phyloP scores from a whole-genome alignment of 1,139 yeast species.

The Saccharomycopsis crataegensis region DNA sequence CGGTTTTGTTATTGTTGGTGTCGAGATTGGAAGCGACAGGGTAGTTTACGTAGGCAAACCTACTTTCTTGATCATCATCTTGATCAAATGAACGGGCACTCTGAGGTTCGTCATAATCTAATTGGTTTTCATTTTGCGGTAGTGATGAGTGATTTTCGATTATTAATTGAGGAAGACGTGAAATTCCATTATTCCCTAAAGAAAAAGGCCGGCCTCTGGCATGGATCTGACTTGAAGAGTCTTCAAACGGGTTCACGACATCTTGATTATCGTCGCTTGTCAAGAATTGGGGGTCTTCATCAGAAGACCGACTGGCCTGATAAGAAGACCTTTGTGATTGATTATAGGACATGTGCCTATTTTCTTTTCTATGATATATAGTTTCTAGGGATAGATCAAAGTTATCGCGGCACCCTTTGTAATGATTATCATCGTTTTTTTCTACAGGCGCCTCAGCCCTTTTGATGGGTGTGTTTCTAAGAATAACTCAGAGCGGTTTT shows the following conservation, averaged over 20 bases:
- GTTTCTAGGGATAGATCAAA: too few relatives aligned
- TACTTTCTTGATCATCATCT: background rate
- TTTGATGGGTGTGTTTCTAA: too few relatives aligned
- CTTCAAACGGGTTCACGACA: constrained; percentile 11
- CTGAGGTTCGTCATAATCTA: background rate
- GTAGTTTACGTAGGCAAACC: background rate
- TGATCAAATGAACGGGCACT: constrained; percentile 1
- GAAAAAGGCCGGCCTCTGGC: background rate
- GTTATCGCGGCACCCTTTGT: too few relatives aligned
- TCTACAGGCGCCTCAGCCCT: too few relatives aligned
- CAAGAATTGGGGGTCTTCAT: too few relatives aligned
- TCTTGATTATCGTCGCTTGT: background rate
- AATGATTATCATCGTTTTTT: too few relatives aligned
- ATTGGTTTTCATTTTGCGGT: background rate
- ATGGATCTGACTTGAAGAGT: constrained; percentile 5
- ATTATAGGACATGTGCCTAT: too few relatives aligned
- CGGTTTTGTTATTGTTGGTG: background rate
- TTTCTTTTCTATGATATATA: too few relatives aligned
- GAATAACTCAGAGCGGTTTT: too few relatives aligned
- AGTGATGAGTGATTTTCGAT: background rate
- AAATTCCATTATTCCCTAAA: background rate
- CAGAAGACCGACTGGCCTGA: too few relatives aligned
- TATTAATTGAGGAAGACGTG: constrained; percentile 2
- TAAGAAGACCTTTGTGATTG: too few relatives aligned
- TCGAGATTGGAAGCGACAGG: background rate